A percentile compares a stretch with the other conserved stretches of the same genome.
Evolutionary conservation across 2,329 filamentous ascomycete genomes (phyloP).

Genomic region (Sphaerulina populicola): DNA sequence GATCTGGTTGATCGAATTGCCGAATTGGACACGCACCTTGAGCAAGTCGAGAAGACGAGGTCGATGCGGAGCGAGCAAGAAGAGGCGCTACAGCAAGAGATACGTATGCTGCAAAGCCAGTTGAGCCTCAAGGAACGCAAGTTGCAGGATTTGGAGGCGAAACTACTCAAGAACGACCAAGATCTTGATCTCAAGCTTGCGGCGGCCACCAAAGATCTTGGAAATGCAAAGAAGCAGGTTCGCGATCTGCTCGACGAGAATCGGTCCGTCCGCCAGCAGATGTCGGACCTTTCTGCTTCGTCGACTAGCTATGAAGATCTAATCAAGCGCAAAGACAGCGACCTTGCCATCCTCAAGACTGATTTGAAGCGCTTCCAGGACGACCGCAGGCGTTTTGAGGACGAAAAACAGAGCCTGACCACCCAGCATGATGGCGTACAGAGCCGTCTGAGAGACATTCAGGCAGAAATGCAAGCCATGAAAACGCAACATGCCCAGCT

Average conservation of each 20-base stretch:
- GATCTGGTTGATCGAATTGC: slow-evolving; percentile 59
- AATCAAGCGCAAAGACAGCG: slow-evolving; percentile 87
- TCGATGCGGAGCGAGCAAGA: slow-evolving; percentile 69
- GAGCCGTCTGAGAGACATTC: slow-evolving; percentile 67
- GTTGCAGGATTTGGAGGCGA: slow-evolving; percentile 73
- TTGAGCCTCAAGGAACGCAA: slow-evolving; percentile 83
- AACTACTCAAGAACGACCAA: slow-evolving; percentile 75
- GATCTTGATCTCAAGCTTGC: slow-evolving; percentile 81
- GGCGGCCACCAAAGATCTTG: slow-evolving; percentile 68
- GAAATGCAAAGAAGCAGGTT: slow-evolving; percentile 63
- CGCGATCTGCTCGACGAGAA: slow-evolving; percentile 73
- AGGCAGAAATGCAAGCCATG: slow-evolving; percentile 81
- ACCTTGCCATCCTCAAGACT: slow-evolving; percentile 71
- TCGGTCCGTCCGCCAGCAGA: slow-evolving; percentile 70
- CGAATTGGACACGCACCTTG: slow-evolving; percentile 62
- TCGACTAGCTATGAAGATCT: slow-evolving; percentile 94
- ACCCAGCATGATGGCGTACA: slow-evolving; percentile 73
- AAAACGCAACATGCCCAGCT: slow-evolving; percentile 75
- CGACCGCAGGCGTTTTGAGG: slow-evolving; percentile 68
- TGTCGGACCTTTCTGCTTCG: slow-evolving; percentile 78
- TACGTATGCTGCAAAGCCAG: slow-evolving; percentile 87
- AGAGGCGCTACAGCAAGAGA: slow-evolving; percentile 67
- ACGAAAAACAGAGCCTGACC: slow-evolving; percentile 63
- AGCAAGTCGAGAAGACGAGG: slow-evolving; percentile 61
- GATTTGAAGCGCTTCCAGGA: slow-evolving; percentile 77